Base-by-base conservation (phyloP, 768 basidiomycete species). In the Gymnopilus dilepis region DNA sequence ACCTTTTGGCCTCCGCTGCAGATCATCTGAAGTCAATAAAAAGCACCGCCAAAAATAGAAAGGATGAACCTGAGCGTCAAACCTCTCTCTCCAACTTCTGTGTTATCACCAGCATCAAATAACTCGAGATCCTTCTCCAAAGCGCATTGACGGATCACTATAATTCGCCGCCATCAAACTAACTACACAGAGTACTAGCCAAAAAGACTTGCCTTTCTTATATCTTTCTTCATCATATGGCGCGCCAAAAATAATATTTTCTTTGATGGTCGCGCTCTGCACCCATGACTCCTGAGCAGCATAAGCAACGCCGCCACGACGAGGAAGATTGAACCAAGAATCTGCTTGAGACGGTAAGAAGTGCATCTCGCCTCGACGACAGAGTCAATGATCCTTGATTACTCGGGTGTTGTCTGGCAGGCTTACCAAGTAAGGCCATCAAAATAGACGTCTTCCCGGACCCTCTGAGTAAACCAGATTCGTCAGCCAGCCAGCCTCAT, bases 201-300 rank as follows among this genome's bases (percentile, higher is more conserved):
- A 26, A 17, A 31, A 28, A 9, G 22, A 31, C 15, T 31, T 42
- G 67, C 70, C 72, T 64, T 86, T 82, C 80, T 86, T 87, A 70
- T 94, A 94, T 17, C 87, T 79, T 60, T 82, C 83, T 69, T 89
- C 88, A 56, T 95, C 88, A 63, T 86, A 91, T 1, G 86, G 83
- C 4, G 86, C 74, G 24, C 91, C 91, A 63, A 95, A 95, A 48
- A 90, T 73, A 58, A 95, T 88, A 69, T 95, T 95, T 43, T 93
- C 88, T 78, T 76, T 79, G 52, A 91, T 88, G 0, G 89, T 91
- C 59, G 87, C 89, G 62, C 89, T 92, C 72, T 88, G 83, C 11
- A 92, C 86, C 91, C 91, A 95, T 1, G 89, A 86, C 69, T 92
- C 90, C 70, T 95, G 92, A 1, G 88, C 88, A 6, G 89, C 88